Base-by-base conservation (phyloP, 208 protist genomes). In the Tritrichomonas musculus region DNA sequence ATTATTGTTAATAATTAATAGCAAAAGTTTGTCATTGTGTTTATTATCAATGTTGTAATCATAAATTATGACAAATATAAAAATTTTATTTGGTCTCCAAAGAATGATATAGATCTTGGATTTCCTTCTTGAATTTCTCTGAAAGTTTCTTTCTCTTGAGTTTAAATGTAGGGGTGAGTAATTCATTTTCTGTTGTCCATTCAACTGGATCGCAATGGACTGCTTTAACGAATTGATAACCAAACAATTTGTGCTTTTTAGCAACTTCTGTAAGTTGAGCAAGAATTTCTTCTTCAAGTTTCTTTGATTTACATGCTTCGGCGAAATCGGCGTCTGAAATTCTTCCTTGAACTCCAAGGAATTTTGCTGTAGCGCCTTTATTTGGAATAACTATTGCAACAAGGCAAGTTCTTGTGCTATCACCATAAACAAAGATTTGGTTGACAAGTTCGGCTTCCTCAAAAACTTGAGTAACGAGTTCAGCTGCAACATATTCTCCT, bases 311-410 rank as follows among this genome's bases (percentile, higher is more conserved):
- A 49, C 88, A 72, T 11, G 39, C 9, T 33, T 69, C 53, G 17
- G 44, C 30, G n/a, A 39, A 88, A 20, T 88, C 17, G 5, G 33
- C 47, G 14, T 88, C 77, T 39, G 47, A 30, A 27, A 88, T 88
- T 36, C 5, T n/a, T 1, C 3, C 39, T 11, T n/a, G n/a, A n/a
- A n/a, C 1, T n/a, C 41, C 41, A 20, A 82, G 30, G 73, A 82
- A 82, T 14, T 50, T 82, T 4, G 73, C 73, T 49, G 20, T 30
- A 66, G 60, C 49, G 33, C 66, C 33, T 30, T 92, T 92, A 27
- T 92, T 49, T 44, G 96, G 96, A 17, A 96, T 94, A 49, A 97
- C 93, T 30, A 97, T 65, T 84, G 93, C 96, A 20, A 97, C 95
- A 9, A 96, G 92, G n/a, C 66, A 95, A 30, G 94, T 82, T 60